These are phyloP conservation scores for Trichoderma asperellum DNA, from an alignment of 2,329 filamentous ascomycete species.

Conservation along the genomic window DNA sequence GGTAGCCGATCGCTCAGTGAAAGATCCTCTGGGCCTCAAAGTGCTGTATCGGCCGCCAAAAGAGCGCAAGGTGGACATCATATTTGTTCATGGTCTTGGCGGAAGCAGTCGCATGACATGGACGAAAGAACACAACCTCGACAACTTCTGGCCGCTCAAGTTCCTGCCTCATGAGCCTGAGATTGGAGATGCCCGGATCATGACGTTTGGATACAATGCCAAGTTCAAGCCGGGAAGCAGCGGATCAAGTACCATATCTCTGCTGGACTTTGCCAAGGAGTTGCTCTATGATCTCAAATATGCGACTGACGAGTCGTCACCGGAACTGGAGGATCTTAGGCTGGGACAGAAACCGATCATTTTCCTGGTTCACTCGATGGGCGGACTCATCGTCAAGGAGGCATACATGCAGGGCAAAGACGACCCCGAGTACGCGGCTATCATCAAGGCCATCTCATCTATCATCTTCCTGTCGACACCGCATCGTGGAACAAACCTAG, in stretches of 20 bases:
- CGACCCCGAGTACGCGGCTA: background rate
- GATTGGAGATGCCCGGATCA: background rate
- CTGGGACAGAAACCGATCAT: background rate
- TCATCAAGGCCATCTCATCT: background rate
- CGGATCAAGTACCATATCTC: background rate
- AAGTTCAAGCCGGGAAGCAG: background rate
- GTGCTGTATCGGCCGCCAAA: background rate
- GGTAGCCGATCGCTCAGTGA: background rate
- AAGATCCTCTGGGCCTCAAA: background rate
- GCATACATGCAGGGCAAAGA: background rate
- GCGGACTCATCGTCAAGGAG: background rate
- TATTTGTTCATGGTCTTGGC: constrained; percentile 1
- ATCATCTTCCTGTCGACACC: background rate
- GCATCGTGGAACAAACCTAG: background rate
- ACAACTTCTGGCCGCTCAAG: background rate
- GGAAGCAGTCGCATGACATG: background rate
- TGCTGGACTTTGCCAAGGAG: background rate
- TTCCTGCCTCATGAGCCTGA: background rate
- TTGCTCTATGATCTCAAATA: background rate
- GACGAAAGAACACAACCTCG: background rate
- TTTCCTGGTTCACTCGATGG: background rate
- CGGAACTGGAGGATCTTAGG: background rate
- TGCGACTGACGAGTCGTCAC: background rate
- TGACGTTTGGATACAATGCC: constrained; percentile 1
- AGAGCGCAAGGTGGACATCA: background rate